These are phyloP conservation scores for Abrus pulchellus DNA, from an alignment of 306 rosid species.

Conservation along the genomic window DNA sequence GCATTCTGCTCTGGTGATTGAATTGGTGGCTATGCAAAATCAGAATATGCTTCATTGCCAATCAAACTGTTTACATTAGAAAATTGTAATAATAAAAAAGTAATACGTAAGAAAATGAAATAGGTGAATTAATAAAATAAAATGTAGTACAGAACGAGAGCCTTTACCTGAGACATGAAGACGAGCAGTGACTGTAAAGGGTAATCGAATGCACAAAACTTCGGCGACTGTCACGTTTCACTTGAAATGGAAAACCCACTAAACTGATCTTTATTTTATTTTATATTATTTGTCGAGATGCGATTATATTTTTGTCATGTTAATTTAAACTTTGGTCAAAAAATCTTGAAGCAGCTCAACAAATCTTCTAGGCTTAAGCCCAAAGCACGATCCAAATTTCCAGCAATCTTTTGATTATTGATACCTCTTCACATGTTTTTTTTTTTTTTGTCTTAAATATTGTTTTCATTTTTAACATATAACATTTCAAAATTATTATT, in stretches of 20 bases:
- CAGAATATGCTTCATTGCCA: background rate
- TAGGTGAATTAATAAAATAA: background rate
- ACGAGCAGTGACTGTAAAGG: background rate
- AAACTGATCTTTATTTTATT: background rate
- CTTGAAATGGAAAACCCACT: background rate
- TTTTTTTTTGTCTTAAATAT: too few species aligned
- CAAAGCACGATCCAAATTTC: background rate
- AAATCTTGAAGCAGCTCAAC: too few species aligned
- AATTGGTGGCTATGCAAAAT: background rate
- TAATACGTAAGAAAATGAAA: background rate
- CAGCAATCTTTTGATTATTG: background rate
- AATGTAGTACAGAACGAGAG: background rate
- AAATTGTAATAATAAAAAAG: background rate
- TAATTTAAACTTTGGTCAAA: too few species aligned
- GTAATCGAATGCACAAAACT: background rate
- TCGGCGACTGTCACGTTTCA: background rate
- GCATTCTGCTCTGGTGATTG: background rate
- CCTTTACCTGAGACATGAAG: slow-evolving; percentile 13
- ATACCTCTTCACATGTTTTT: background rate
- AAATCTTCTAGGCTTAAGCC: background rate
- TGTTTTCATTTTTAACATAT: too few species aligned
- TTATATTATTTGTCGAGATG: background rate
- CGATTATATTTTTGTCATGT: too few species aligned
- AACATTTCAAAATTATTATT: too few species aligned
- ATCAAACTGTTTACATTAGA: background rate